Evolutionary conservation across 228 moss, liverwort and hornwort species (phyloP), one percentile per base, ranked within the genome.

Genomic region (Sphagnum magellanicum): DNA sequence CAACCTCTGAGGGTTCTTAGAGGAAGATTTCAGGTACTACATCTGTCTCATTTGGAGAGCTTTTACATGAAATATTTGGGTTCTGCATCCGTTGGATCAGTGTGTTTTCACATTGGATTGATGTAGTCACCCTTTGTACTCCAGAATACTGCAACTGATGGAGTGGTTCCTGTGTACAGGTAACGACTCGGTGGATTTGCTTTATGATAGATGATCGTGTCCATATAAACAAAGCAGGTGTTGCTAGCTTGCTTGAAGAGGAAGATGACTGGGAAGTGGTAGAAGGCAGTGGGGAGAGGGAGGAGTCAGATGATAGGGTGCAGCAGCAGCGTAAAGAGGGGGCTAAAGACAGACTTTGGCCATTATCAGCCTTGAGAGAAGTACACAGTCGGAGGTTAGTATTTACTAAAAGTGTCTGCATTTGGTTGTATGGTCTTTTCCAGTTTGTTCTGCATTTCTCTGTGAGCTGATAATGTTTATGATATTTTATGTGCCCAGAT

Each of bases 131-230:
- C 32, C 32, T 32, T 32, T 32, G 32, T 32, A 32, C 32, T 32
- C 32, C 32, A 32, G 32, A 32, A 32, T 32, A 32, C 32, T 32
- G 32, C 32, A 32, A 3, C 32, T 32, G 32, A 32, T 32, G 32
- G 32, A 32, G 32, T 3, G 32, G 32, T 32, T 32, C 32, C 32
- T 32, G 32, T 32, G 32, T 32, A 32, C 76, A 94, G 94, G 91
- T 94, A 48, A 94, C 94, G 69, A 89, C 91, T 57, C 87, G 80
- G 76, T 86, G 94, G 61, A 89, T 94, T 62, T 91, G 89, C 84
- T 94, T 94, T 73, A 91, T 94, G 78, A 86, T 94, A 76, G 94
- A 94, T 75, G 91, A 94, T 72, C 82, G 89, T 50, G 94, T 94
- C 60, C 85, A 88, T 61, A 85, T 91, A 57, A 86, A 86, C 74